phyloP scores from a whole-genome alignment of 2,329 filamentous ascomycete species.

The Emergomyces orientalis region DNA sequence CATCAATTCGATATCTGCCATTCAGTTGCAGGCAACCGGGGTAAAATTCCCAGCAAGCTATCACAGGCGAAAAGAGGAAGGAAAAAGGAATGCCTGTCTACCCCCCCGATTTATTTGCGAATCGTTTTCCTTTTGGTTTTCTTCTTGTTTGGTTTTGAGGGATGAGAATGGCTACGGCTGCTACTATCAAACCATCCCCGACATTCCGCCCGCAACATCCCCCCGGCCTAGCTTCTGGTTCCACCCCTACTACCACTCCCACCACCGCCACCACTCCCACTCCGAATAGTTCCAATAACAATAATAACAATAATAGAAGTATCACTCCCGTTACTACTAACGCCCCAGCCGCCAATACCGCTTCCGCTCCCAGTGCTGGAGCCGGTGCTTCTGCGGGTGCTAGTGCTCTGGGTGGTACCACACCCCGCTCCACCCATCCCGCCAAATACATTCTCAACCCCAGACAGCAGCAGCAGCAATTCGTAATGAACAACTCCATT shows the following conservation, averaged over 20 bases:
- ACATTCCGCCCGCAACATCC: conserved; percentile 5
- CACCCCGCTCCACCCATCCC: conserved; percentile 3
- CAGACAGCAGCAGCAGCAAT: background rate
- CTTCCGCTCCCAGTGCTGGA: background rate
- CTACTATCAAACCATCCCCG: conserved; percentile 8
- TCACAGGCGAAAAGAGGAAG: background rate
- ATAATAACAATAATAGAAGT: background rate
- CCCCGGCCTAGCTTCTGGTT: background rate
- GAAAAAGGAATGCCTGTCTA: background rate
- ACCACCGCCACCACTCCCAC: background rate
- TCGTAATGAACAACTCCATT: background rate
- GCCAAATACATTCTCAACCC: conserved; percentile 1
- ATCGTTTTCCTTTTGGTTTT: background rate
- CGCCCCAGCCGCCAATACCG: background rate
- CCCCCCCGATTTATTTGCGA: background rate
- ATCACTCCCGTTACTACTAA: background rate
- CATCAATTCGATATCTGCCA: background rate
- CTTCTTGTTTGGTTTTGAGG: background rate
- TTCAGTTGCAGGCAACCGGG: background rate
- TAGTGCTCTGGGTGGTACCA: background rate
- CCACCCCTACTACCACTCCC: background rate
- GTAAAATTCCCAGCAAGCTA: background rate
- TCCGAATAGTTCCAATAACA: background rate
- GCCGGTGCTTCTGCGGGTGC: background rate
- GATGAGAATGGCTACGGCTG: conserved; percentile 13